Conservation (phyloP, 2,329 filamentous ascomycete genomes). For the Sporothrix brasiliensis region DNA sequence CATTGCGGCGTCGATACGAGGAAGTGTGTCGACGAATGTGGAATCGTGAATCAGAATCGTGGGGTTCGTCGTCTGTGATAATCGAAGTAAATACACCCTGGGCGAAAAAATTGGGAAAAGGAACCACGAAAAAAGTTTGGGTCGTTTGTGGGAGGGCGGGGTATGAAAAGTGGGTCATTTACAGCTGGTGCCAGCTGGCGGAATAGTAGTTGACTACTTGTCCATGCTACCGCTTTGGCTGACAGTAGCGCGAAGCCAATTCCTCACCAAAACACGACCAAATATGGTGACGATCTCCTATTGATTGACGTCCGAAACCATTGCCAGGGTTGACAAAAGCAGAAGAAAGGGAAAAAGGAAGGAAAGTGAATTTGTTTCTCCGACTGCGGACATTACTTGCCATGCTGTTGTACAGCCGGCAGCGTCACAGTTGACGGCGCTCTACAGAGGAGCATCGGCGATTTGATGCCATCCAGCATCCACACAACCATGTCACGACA, state of each 20-base stretch:
- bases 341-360: too few relatives aligned
- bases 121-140: constrained; percentile 23
- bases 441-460: too few relatives aligned
- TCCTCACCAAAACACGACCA: background rate
- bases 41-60: background rate
- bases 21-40: background rate
- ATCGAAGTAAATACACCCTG: background rate
- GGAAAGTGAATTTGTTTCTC: too few relatives aligned
- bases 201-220: background rate
- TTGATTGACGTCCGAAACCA: background rate
- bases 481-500: background rate
- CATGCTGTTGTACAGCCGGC: too few relatives aligned
- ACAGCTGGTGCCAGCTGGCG: constrained; percentile 30
- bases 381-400: too few relatives aligned
- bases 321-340: background rate
- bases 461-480: background rate
- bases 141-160: constrained; percentile 31
- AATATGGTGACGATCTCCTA: background rate
- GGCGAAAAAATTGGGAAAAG: background rate
- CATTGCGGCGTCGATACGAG: constrained; percentile 19
- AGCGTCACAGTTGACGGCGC: too few relatives aligned
- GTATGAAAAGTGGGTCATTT: background rate
- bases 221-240: background rate
- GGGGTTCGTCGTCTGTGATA: background rate
- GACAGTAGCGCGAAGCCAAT: background rate